These are phyloP conservation scores for Boletellus ananiceps DNA, from an alignment of 768 basidiomycete genomes.

Conservation along the genomic window DNA sequence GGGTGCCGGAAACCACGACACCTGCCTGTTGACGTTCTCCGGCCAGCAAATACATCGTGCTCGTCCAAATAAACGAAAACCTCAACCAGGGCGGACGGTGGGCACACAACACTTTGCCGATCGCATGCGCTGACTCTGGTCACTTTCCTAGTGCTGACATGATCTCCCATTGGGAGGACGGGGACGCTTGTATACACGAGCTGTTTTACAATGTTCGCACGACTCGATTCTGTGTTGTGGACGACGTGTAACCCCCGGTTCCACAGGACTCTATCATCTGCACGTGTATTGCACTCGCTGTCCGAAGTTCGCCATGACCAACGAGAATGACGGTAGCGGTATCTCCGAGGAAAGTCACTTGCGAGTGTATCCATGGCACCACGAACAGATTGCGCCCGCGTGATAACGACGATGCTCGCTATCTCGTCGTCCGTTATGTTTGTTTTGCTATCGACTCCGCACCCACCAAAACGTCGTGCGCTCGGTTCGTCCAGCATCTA, in stretches of 20 bases:
- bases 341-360: constrained; percentile 16
- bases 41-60: constrained; percentile 77
- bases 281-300: constrained; percentile 59
- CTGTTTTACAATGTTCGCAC: constrained; percentile 69
- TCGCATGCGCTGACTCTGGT: constrained; percentile 5
- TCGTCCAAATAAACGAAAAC: constrained; percentile 83
- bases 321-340: constrained; percentile 20
- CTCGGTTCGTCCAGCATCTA: constrained; percentile 14
- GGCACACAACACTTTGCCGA: constrained; percentile 19
- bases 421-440: constrained; percentile 15
- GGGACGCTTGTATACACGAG: constrained; percentile 73
- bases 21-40: constrained; percentile 14
- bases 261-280: constrained; percentile 67
- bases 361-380: constrained; percentile 12
- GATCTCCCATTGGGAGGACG: constrained; percentile 85
- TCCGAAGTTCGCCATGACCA: constrained; percentile 41
- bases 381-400: constrained; percentile 12
- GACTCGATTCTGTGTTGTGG: constrained; percentile 5
- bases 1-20: neutral
- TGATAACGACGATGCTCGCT: constrained; percentile 17
- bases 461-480: constrained; percentile 11
- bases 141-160: constrained; percentile 59
- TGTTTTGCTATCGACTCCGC: constrained; percentile 18
- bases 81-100: constrained; percentile 81
- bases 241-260: constrained; percentile 8